Evolutionary conservation across 805 yeast species (phyloP), one percentile per base, ranked within the genome.

Genomic region (Candida xiaguanensis): DNA sequence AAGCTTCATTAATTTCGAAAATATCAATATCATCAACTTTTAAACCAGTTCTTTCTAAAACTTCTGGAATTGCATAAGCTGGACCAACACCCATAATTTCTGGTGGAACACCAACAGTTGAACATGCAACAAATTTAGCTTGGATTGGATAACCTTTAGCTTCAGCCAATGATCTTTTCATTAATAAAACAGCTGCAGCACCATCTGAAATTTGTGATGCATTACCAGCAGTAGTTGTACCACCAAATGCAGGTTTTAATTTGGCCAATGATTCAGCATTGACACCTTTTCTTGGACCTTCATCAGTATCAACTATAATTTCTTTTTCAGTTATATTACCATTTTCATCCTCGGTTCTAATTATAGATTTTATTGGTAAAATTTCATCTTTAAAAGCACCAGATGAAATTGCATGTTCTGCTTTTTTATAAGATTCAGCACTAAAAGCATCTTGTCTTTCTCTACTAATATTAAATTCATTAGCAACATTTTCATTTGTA

Each of bases 31-130:
- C 95, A 34, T 75, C 73, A 20, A 76, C 70, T 5, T 72, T 64
- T 44, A 90, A 60, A 26, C 82, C 81, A 39, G 70, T 51, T 55
- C 77, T 78, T 59, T 74, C 70, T 49, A 91, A 75, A 14, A 87
- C 82, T 40, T 75, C 77, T 45, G 99, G 98, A 53, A 91, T 90
- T 43, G 98, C 99, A 53, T 76, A 79, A 19, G 95, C 97, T 42
- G 99, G 99, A 31, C 98, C 99, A 53, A 91, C 80, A 43, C 98
- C 99, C 99, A 91, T 91, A 45, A 90, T 78, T 65, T 88, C 95
- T 16, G 97, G 97, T 40, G 97, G 96, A 33, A 90, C 96, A 52
- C 99, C 99, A 41, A 85, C 91, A 29, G 81, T 70, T 50, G 83
- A 77, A 55, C 86, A 81, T 51, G 81, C 83, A 46, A 89, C 79